Base-by-base conservation (phyloP, 1,284 basidiomycete species). In the Moesziomyces antarcticus region DNA sequence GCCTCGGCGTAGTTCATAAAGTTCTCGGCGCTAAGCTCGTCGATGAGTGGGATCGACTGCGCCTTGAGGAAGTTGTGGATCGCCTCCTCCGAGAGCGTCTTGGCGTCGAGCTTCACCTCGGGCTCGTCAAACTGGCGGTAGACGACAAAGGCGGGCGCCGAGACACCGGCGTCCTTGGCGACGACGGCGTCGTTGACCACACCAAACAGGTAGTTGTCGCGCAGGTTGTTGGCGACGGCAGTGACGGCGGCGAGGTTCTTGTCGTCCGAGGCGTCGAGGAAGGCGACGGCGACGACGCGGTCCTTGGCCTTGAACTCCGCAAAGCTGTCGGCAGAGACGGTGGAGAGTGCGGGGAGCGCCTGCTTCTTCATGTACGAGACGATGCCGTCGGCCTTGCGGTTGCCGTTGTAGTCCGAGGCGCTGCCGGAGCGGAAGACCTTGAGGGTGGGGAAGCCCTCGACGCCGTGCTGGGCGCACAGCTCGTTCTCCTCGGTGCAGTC, bases 331-430 rank as follows among this genome's bases (percentile, higher is more conserved):
- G 87, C 85, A 3, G 91, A 92, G 37, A 99, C 89, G 40, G 89
- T 87, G 6, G 93, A 91, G 50, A 99, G 91, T 43, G 97, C 93
- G n/a, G 97, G 97, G 20, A 99, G 89, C 10, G 93, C 90, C 88
- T 98, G 97, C 94, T 99, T 98, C 87, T 89, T 85, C 97, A 99
- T 98, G 88, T 98, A 98, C 84, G 90, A 91, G 85, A 98, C 88
- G 82, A 99, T 99, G 33, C 97, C 96, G 77, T 99, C 97, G 18
- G 94, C 91, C 86, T 97, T 93, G 63, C 97, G 89, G 46, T 94
- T 91, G 50, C 97, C 97, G 68, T 84, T 86, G 86, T 99, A 99
- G 20, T 79, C 79, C 47, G 56, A 94, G 91, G 22, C 87, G 84
- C 45, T 88, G 64, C 96, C 97, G 72, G 92, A 89, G 78, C 91